Evolutionary conservation across 768 basidiomycete genomes (phyloP).

Genomic region (Rubroboletus pulcherrimus): DNA sequence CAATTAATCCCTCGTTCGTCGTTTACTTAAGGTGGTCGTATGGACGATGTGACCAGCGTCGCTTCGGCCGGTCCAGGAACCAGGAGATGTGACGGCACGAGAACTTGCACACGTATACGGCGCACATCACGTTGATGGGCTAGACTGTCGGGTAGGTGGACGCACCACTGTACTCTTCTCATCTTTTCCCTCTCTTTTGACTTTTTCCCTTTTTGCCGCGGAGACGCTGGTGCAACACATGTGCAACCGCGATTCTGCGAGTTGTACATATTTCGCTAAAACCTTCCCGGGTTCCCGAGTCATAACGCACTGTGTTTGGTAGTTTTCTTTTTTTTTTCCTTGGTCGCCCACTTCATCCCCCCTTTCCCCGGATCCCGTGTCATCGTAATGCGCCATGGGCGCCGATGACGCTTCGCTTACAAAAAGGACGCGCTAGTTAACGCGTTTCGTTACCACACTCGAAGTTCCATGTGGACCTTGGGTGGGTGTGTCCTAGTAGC

Average conservation of each 20-base stretch:
- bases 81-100: background rate
- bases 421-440: background rate
- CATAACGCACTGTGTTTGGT: background rate
- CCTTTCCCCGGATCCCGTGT: background rate
- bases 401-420: background rate
- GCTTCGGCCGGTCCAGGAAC: background rate
- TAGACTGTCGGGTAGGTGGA: too few relatives aligned
- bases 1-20: background rate
- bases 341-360: too few relatives aligned
- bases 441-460: background rate
- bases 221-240: background rate
- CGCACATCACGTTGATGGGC: background rate
- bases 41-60: background rate
- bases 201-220: background rate
- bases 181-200: background rate
- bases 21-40: background rate
- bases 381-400: background rate
- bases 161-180: too few relatives aligned
- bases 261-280: background rate
- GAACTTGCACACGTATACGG: background rate
- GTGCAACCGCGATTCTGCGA: background rate
- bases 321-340: background rate
- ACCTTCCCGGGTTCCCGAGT: background rate
- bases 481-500: background rate
- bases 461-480: slow-evolving; percentile 1